Base-by-base conservation (phyloP, 306 rosid genomes). In the Pueraria montana region DNA sequence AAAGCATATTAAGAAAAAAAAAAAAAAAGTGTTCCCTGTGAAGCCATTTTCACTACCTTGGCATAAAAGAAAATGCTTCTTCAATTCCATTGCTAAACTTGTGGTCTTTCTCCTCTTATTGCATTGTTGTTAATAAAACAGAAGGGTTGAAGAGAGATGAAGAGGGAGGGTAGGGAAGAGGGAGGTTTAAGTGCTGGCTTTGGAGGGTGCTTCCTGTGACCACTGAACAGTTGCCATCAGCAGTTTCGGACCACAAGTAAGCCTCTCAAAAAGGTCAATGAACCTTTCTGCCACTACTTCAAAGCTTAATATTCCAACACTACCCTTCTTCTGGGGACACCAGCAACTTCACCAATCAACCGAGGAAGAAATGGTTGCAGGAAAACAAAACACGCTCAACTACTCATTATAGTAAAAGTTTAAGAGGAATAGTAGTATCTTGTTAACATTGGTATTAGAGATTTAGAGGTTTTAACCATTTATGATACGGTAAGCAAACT, bases 191-290 rank as follows among this genome's bases (percentile, higher is more conserved):
- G 83, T 68, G 88, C 66, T 62, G 58, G 45, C 27, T 80, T 79
- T 66, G 72, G 74, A 79, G 72, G 78, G 80, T 43, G 77, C 45
- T 18, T 77, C 56, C 74, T 53, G 91, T 74, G 88, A 83, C 78
- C 55, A 79, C 42, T 87, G 89, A 64, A 84, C 46, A 74, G 87
- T 90, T 81, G 70, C 89, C 77, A 87, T 84, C 89, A 75, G 80
- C 64, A 66, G 86, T 80, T 84, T 10, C 79, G 88, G 92, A 84
- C 93, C 94, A 90, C 96, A 93, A 46, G 42, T 23, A 46, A 46
- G 76, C 21, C 42, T 42, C 87, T 42, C 23, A 53, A 8, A 63
- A 46, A 34, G 85, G 84, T 73, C 84, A 79, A 69, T 53, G 65
- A 67, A 30, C 74, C 71, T 56, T 78, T 64, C 48, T 62, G 55